These are phyloP conservation scores for Septoria petroselini DNA, from an alignment of 2,329 filamentous ascomycete genomes.

Conservation along the genomic window DNA sequence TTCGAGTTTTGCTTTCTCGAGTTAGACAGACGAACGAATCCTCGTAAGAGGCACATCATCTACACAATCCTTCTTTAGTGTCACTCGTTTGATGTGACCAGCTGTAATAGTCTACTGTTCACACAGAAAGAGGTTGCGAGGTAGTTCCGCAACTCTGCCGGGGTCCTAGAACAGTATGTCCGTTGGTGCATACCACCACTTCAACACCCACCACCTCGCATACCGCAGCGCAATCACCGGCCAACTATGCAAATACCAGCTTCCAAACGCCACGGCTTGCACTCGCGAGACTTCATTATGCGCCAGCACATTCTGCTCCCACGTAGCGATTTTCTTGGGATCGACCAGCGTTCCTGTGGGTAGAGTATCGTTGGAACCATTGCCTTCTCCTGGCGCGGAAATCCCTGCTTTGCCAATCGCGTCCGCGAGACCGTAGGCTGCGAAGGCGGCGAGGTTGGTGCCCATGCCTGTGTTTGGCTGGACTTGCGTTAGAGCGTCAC, in stretches of 20 bases:
- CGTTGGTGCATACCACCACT: slow-evolving; percentile 7
- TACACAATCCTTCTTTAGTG: no score
- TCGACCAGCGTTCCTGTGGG: not conserved
- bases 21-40: not conserved
- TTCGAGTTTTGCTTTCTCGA: not conserved
- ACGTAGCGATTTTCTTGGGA: slow-evolving; percentile 21
- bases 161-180: not conserved
- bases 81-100: no score
- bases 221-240: slow-evolving; percentile 12
- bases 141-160: no score
- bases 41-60: not conserved
- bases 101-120: no score
- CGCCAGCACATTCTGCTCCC: slow-evolving; percentile 21
- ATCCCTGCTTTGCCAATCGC: slow-evolving; percentile 19
- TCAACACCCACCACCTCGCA: slow-evolving; percentile 11
- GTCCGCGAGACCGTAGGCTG: slow-evolving; percentile 27
- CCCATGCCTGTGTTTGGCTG: slow-evolving; percentile 33
- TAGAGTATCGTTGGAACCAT: slow-evolving; percentile 3
- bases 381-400: slow-evolving; percentile 6
- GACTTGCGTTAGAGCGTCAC: slow-evolving; percentile 33
- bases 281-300: slow-evolving; percentile 12
- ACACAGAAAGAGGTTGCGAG: no score
- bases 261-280: slow-evolving; percentile 20
- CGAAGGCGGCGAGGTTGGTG: slow-evolving; percentile 31
- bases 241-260: slow-evolving; percentile 21